Evolutionary conservation across 2,329 filamentous ascomycete genomes (phyloP).

Genomic region (Clonostachys solani): DNA sequence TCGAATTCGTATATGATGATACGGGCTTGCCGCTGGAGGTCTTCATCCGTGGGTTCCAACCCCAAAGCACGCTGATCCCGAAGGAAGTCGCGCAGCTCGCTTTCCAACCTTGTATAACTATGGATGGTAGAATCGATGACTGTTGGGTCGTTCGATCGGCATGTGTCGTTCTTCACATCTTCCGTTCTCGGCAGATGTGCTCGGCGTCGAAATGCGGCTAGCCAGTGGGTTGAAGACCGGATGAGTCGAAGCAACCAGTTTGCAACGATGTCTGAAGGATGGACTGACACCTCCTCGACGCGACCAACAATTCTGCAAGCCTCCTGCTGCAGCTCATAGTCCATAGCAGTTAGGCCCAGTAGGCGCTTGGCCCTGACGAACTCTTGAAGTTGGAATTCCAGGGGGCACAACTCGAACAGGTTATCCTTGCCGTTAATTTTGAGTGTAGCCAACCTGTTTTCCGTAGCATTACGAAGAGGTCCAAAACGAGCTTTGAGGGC

Average conservation of each 20-base stretch:
- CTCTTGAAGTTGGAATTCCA: slow-evolving; percentile 49
- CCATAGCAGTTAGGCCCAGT: slow-evolving; percentile 55
- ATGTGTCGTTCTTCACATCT: slow-evolving; percentile 42
- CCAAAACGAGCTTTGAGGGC: slow-evolving; percentile 40
- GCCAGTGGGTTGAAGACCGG: slow-evolving; percentile 45
- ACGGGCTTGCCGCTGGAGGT: slow-evolving; percentile 52
- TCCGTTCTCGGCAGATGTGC: slow-evolving; percentile 53
- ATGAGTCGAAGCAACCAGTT: slow-evolving; percentile 54
- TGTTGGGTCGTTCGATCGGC: slow-evolving; percentile 46
- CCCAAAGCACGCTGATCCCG: slow-evolving; percentile 37
- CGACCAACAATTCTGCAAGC: slow-evolving; percentile 53
- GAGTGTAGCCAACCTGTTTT: slow-evolving; percentile 41
- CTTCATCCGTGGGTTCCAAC: slow-evolving; percentile 44
- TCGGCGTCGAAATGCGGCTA: slow-evolving; percentile 49
- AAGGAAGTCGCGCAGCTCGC: slow-evolving; percentile 50
- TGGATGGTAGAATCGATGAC: slow-evolving; percentile 57
- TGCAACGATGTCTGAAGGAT: slow-evolving; percentile 43
- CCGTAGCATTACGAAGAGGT: slow-evolving; percentile 37
- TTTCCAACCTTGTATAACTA: slow-evolving; percentile 51
- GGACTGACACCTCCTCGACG: slow-evolving; percentile 46
- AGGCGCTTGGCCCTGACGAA: slow-evolving; percentile 46
- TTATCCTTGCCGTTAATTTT: slow-evolving; percentile 55
- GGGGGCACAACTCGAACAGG: slow-evolving; percentile 51
- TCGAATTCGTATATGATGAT: slow-evolving; percentile 59
- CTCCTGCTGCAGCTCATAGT: slow-evolving; percentile 55